These are phyloP conservation scores for Wickerhamiella allomyrinae DNA, from an alignment of 805 yeast species.

Conservation along the genomic window DNA sequence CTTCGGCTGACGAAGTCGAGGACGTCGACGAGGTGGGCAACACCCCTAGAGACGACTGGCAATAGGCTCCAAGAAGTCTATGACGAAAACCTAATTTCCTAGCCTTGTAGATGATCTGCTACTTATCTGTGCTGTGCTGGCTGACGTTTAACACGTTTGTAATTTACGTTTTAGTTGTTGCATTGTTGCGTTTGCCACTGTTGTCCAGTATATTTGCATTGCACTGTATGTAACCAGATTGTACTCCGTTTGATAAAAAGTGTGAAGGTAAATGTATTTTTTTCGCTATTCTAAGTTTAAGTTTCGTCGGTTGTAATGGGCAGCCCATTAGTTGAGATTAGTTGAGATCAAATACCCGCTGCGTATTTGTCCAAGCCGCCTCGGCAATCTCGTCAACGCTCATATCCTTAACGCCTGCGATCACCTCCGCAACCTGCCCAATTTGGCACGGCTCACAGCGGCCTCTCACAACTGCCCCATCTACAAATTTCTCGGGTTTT, in stretches of 20 bases:
- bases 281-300: too few species aligned
- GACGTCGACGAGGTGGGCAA: constrained; percentile 4
- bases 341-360: constrained; percentile 30
- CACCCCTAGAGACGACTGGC: constrained; percentile 5
- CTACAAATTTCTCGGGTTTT: constrained; percentile 45
- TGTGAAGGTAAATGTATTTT: too few species aligned
- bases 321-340: background rate
- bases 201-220: too few species aligned
- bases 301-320: too few species aligned
- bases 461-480: constrained; percentile 46
- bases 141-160: too few species aligned
- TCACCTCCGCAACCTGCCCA: constrained; percentile 61
- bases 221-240: too few species aligned
- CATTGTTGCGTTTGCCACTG: too few species aligned
- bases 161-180: too few species aligned
- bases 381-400: constrained; percentile 33
- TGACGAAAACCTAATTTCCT: too few species aligned
- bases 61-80: background rate
- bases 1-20: constrained; percentile 7
- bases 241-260: too few species aligned
- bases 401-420: constrained; percentile 36
- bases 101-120: too few species aligned
- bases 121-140: too few species aligned
- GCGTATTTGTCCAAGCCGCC: constrained; percentile 38
- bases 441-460: constrained; percentile 88